Base-by-base conservation (phyloP, 257 asterid genomes). In the Rubia yunnanensis region DNA sequence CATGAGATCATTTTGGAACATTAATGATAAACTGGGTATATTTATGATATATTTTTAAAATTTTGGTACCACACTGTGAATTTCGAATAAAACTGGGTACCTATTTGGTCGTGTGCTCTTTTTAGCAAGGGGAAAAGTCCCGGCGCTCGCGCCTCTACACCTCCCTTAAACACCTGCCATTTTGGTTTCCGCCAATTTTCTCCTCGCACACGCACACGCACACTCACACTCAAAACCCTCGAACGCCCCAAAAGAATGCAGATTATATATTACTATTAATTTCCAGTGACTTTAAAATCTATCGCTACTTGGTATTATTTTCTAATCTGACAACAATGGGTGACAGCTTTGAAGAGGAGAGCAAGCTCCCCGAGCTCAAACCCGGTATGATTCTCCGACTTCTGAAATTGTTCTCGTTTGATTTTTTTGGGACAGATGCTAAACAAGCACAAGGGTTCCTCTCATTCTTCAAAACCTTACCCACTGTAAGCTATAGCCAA, bases 401-500 rank as follows among this genome's bases (percentile, higher is more conserved):
- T 80, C 0, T 30, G 1, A 57, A 79, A 65, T 63, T 60, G 60
- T 52, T 61, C 53, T 38, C 31, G n/a, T n/a, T n/a, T n/a, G n/a
- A n/a, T n/a, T n/a, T n/a, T n/a, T n/a, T n/a, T n/a, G n/a, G n/a
- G n/a, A n/a, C n/a, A 94, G 99, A 94, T 81, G 94, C 96, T 69
- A 94, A 80, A 70, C 99, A 94, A 85, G 94, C 97, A 76, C 97
- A 94, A 80, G 96, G 97, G 81, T 90, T 94, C 74, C 86, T 94
- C 62, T 82, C 95, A 32, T 89, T 87, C 82, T 89, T 87, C 92
- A 89, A 83, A 82, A 83, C 71, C 67, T 86, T 88, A 31, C 91
- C 87, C 66, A 77, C 23, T 65, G 98, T 92, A 78, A 76, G 85
- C 48, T 6, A 15, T 13, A 63, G 36, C n/a, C 52, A 15, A 52